phyloP scores from a whole-genome alignment of 441 rosid species.

The Arabidopsis hybrid region DNA sequence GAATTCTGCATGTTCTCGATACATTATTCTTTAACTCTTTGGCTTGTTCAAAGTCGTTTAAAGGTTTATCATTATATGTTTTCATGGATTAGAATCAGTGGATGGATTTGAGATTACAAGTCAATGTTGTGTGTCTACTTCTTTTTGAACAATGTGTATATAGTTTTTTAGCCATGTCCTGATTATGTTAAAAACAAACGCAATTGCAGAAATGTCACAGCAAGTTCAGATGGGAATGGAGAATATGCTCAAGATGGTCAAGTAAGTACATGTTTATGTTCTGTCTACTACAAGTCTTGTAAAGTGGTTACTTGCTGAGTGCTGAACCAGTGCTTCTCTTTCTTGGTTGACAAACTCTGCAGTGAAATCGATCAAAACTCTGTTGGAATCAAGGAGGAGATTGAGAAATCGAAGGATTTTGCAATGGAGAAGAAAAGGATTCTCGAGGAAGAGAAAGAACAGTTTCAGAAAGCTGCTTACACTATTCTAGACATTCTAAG shows the following conservation, averaged over 20 bases:
- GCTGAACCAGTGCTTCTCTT: conserved; percentile 12
- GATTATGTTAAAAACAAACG: conserved; percentile 25
- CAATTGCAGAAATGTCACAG: conserved; percentile 74
- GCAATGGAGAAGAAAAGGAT: conserved; percentile 71
- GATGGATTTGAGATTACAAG: conserved; percentile 7
- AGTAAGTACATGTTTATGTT: conserved; percentile 49
- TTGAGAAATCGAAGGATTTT: conserved; percentile 71
- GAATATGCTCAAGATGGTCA: conserved; percentile 83
- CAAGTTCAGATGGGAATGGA: conserved; percentile 79
- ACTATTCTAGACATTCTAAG: conserved; percentile 77
- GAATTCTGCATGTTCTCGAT: conserved; percentile 1
- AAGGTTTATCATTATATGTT: neutral
- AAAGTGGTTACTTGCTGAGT: neutral
- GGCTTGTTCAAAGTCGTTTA: neutral
- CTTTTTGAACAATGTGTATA: conserved; percentile 14
- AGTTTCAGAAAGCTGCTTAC: conserved; percentile 86
- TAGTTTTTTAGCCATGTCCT: conserved; percentile 8
- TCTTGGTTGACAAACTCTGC: conserved; percentile 32
- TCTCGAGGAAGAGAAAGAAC: conserved; percentile 76
- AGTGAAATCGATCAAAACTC: conserved; percentile 89
- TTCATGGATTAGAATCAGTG: conserved; percentile 12
- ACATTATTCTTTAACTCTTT: neutral
- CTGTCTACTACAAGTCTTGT: neutral
- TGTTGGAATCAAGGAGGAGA: conserved; percentile 71
- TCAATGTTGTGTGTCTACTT: neutral